Evolutionary conservation across 768 basidiomycete genomes (phyloP), one percentile per base, ranked within the genome.

Genomic region (Dacryopinax spathularia): DNA sequence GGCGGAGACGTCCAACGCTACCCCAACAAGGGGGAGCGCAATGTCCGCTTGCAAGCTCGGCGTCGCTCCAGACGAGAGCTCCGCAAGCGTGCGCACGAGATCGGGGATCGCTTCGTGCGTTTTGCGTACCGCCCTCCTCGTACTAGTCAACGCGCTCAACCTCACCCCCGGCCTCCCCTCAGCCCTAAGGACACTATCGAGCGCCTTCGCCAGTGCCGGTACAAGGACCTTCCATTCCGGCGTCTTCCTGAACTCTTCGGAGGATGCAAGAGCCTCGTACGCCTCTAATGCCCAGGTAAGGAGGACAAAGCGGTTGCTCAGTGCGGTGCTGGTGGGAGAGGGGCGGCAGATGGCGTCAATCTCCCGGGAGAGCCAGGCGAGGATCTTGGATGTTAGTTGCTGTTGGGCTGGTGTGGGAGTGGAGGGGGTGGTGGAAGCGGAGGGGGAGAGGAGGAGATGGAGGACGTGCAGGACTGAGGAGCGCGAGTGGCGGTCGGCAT

Each of bases 401-500:
- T 34, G 27, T 36, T 43, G 2, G 33, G 31, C 62, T 44, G 43
- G 13, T 20, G 43, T 15, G 12, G 43, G 10, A 22, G 43, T 15
- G 43, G 43, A 44, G 12, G 43, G 10, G 43, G 43, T 15, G 43
- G 43, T 7, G 39, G 39, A 6, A 22, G 39, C 16, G 39, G 39
- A 22, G 12, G n/a, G 27, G 20, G 20, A 43, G 37, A 20, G 62
- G 62, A 92, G 69, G 56, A 82, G 81, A 71, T 82, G 79, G 0
- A 82, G 84, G 33, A 91, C 79, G 1, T 75, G 74, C 68, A 90
- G 84, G 0, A 89, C 87, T 1, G 87, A 88, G 63, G 82, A 79
- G 65, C 85, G 78, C 0, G 91, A 93, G 59, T 77, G 70, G 1
- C 79, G 72, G 71, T 94, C 91, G 43, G 82, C 76, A 77, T 92